Evolutionary conservation across 2,329 filamentous ascomycete species (phyloP).

Genomic region (Colletotrichum orbiculare): DNA sequence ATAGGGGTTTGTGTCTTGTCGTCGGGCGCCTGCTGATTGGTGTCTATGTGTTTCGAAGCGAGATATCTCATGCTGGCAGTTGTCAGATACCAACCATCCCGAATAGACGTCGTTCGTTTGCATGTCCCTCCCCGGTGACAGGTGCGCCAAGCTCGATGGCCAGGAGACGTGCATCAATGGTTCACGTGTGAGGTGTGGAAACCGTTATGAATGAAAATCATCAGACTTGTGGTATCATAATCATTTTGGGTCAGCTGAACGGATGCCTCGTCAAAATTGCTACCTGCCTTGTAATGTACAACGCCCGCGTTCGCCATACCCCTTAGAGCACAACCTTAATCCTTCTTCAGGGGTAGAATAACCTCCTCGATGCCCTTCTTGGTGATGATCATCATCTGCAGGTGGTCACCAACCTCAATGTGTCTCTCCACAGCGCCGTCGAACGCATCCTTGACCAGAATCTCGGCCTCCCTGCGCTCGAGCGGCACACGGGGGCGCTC

Average conservation of each 20-base stretch:
- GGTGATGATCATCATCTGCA: constrained; percentile 96
- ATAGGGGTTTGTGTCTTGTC: too few relatives aligned
- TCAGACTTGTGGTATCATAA: not conserved
- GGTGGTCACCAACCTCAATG: constrained; percentile 96
- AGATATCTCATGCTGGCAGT: too few relatives aligned
- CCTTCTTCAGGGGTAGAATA: constrained; percentile 86
- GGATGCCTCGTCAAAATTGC: constrained; percentile 29
- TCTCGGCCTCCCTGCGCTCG: constrained; percentile 79
- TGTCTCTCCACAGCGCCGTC: constrained; percentile 98
- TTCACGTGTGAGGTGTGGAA: too few relatives aligned
- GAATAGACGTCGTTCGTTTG: too few relatives aligned
- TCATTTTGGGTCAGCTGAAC: constrained; percentile 19
- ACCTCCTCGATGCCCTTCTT: constrained; percentile 89
- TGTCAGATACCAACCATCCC: too few relatives aligned
- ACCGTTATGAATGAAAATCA: not conserved
- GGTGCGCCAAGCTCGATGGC: too few relatives aligned
- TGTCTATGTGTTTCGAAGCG: too few relatives aligned
- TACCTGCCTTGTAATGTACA: constrained; percentile 36
- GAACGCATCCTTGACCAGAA: constrained; percentile 95
- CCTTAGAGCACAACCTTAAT: constrained; percentile 61
- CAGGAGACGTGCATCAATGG: too few relatives aligned
- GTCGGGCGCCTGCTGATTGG: too few relatives aligned
- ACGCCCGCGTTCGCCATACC: constrained; percentile 7
- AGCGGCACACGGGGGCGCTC: constrained; percentile 78
- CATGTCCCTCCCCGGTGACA: too few relatives aligned